A percentile compares a stretch with the other conserved stretches of the same genome.
Conservation (phyloP, 2,329 filamentous ascomycete genomes). For the Scytalidium sp. region DNA sequence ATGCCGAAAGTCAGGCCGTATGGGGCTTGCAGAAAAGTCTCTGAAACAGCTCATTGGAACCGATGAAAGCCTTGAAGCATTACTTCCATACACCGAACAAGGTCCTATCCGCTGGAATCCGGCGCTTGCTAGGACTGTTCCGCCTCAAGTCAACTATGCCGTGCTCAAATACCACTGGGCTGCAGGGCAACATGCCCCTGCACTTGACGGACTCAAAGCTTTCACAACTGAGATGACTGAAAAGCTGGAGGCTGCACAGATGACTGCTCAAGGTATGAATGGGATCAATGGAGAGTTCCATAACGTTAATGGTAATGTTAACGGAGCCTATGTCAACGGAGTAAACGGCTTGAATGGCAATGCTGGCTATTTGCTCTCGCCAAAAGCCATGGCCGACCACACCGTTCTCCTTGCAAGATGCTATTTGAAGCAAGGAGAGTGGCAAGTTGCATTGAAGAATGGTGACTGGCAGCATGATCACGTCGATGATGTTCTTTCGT, state of each 20-base stretch:
- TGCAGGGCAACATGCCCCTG: constrained; percentile 64
- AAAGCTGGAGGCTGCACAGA: constrained; percentile 24
- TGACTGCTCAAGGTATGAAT: constrained; percentile 22
- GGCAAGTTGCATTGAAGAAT: constrained; percentile 82
- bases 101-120: constrained; percentile 11
- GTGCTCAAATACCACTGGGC: constrained; percentile 97
- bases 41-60: constrained; percentile 83
- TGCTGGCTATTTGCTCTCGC: constrained; percentile 13
- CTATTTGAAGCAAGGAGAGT: constrained; percentile 94
- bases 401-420: constrained; percentile 84
- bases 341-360: constrained; percentile 41
- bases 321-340: constrained; percentile 11
- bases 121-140: constrained; percentile 11
- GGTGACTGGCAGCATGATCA: constrained; percentile 86
- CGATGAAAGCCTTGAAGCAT: constrained; percentile 58
- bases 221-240: constrained; percentile 58
- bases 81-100: constrained; percentile 47
- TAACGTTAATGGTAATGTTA: constrained; percentile 40
- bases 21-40: constrained; percentile 93
- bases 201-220: constrained; percentile 55
- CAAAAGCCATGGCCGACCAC: constrained; percentile 54
- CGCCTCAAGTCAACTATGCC: constrained; percentile 88
- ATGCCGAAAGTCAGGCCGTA: constrained; percentile 92
- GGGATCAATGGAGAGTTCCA: constrained; percentile 23
- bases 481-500: constrained; percentile 84